phyloP scores from a whole-genome alignment of 1,284 basidiomycete species.

The Inonotus hispidus region DNA sequence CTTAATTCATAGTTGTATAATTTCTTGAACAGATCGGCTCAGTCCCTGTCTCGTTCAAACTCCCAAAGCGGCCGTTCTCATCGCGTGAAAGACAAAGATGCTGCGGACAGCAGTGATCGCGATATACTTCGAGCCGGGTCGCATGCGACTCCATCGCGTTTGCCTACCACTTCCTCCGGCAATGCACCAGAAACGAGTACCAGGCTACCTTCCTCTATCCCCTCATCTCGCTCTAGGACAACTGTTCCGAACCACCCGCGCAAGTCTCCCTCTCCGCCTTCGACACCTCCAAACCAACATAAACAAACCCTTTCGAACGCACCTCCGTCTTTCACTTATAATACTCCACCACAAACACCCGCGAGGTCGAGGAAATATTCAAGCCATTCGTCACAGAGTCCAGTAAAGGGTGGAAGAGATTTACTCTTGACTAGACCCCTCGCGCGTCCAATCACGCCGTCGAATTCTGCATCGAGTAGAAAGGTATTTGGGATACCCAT shows the following conservation, averaged over 20 bases:
- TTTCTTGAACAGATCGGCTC: conserved; percentile 17
- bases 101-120: background rate
- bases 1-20: conserved; percentile 10
- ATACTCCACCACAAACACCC: conserved; percentile 15
- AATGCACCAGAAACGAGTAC: conserved; percentile 1
- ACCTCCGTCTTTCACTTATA: conserved; percentile 6
- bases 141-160: conserved; percentile 13
- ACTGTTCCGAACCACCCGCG: background rate
- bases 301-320: background rate
- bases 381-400: conserved; percentile 29
- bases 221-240: background rate
- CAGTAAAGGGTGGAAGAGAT: conserved; percentile 25
- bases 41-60: conserved; percentile 15
- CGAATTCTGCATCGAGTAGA: conserved; percentile 21
- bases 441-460: conserved; percentile 31
- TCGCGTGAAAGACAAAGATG: conserved; percentile 7
- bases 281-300: background rate
- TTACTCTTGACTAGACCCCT: conserved; percentile 27
- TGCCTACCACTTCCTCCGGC: background rate
- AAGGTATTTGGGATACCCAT: conserved; percentile 13
- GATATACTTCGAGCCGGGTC: conserved; percentile 1
- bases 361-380: conserved; percentile 29
- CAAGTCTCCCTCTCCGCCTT: conserved; percentile 7
- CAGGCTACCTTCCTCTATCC: background rate
- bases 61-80: conserved; percentile 14